Percentiles rank a stretch among this genome's conserved stretches.
Evolutionary conservation across 208 protist species (phyloP).

Genomic region (Endotrypanum monterogeii): DNA sequence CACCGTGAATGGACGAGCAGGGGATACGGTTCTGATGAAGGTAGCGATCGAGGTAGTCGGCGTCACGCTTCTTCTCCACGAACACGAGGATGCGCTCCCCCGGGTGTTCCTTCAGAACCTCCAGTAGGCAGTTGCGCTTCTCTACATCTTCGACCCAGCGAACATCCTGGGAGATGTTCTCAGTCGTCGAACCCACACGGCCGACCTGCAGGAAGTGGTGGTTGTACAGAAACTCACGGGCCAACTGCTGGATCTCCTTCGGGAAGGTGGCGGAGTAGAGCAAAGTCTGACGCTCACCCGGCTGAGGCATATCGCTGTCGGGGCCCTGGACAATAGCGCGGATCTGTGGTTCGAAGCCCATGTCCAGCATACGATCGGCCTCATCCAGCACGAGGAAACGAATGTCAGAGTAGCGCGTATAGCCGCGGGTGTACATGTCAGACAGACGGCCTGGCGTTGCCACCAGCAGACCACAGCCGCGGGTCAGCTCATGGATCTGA

Average conservation of each 20-base stretch:
- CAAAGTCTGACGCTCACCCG: conserved; percentile 98
- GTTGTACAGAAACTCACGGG: conserved; percentile 96
- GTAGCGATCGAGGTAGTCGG: conserved; percentile 94
- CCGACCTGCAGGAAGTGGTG: conserved; percentile 98
- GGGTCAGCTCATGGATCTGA: conserved; percentile 97
- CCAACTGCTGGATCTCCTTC: conserved; percentile 97
- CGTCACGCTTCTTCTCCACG: conserved; percentile 99
- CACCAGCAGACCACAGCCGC: conserved; percentile 95
- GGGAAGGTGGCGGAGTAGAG: conserved; percentile 99
- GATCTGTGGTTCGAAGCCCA: conserved; percentile 99
- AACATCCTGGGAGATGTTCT: conserved; percentile 97
- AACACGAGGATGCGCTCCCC: conserved; percentile 94
- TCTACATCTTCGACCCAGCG: conserved; percentile 89
- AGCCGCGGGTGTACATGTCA: conserved; percentile 87
- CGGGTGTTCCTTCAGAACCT: conserved; percentile 67
- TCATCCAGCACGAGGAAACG: conserved; percentile 98
- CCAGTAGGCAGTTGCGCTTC: conserved; percentile 78
- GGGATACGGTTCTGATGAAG: conserved; percentile 84
- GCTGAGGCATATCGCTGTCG: conserved; percentile 94
- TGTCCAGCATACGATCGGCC: conserved; percentile 99
- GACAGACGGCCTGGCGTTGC: conserved; percentile 92
- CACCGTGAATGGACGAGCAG: conserved; percentile 97
- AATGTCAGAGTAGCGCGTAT: conserved; percentile 88
- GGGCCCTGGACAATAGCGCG: conserved; percentile 97
- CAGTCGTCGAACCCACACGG: conserved; percentile 97